Evolutionary conservation across 345 rosid species (phyloP).

Genomic region (Dimocarpus longan): DNA sequence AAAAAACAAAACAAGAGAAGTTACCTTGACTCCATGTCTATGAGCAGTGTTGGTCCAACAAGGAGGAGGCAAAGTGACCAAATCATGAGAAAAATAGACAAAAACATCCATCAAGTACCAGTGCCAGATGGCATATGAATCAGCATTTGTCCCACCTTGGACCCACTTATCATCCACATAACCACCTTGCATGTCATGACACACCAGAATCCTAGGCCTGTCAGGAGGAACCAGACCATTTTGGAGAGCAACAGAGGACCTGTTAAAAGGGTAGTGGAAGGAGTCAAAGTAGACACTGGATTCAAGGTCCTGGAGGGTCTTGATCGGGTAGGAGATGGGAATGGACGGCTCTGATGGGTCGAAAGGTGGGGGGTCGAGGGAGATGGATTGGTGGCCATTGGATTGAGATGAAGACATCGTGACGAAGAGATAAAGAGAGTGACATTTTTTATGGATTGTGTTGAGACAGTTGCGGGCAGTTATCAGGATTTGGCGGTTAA

Average conservation of each 20-base stretch:
- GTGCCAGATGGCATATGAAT: slow-evolving; percentile 75
- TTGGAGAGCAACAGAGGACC: slow-evolving; percentile 53
- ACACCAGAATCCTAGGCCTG: slow-evolving; percentile 70
- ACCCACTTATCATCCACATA: slow-evolving; percentile 81
- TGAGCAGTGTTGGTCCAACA: slow-evolving; percentile 92
- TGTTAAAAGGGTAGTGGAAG: slow-evolving; percentile 81
- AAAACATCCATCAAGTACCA: slow-evolving; percentile 91
- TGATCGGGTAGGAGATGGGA: slow-evolving; percentile 79
- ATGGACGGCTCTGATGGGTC: slow-evolving; percentile 54
- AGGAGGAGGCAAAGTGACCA: slow-evolving; percentile 92
- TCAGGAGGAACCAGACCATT: slow-evolving; percentile 25
- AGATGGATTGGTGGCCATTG: slow-evolving; percentile 16
- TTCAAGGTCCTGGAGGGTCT: slow-evolving; percentile 57
- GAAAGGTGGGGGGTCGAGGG: slow-evolving; percentile 20
- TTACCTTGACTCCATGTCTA: slow-evolving; percentile 83
- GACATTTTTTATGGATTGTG: slow-evolving; percentile 2
- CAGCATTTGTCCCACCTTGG: slow-evolving; percentile 71
- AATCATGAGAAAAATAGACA: slow-evolving; percentile 74
- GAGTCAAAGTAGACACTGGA: slow-evolving; percentile 68
- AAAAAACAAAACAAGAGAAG: background rate
- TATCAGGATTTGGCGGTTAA: background rate
- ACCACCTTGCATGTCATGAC: slow-evolving; percentile 86
- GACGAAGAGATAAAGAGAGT: slow-evolving; percentile 28
- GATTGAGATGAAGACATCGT: slow-evolving; percentile 33
- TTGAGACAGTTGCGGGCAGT: slow-evolving; percentile 24